Percentiles rank a stretch among this genome's conserved stretches.
phyloP scores from a whole-genome alignment of 208 protist genomes.

The Trypanosoma caninum region DNA sequence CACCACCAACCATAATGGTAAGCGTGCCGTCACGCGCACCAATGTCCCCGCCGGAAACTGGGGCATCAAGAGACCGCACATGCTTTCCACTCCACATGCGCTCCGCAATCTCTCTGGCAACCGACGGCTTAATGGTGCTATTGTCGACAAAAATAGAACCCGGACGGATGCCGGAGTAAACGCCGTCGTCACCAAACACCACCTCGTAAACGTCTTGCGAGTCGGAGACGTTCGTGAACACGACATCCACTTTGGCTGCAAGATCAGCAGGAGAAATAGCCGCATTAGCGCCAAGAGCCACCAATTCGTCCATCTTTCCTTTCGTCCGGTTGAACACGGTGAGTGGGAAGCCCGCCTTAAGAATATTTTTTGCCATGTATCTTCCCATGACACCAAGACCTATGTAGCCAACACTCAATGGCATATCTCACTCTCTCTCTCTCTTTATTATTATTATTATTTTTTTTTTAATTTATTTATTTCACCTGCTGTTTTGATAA shows the following conservation, averaged over 20 bases:
- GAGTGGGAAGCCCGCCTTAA: conserved; percentile 85
- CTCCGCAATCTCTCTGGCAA: conserved; percentile 81
- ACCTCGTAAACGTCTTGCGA: conserved; percentile 84
- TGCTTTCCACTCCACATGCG: conserved; percentile 72
- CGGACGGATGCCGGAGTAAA: conserved; percentile 65
- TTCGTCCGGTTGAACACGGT: conserved; percentile 88
- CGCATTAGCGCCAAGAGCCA: conserved; percentile 60
- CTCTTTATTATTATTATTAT: background rate
- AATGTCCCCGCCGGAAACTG: conserved; percentile 94
- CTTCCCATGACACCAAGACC: conserved; percentile 93
- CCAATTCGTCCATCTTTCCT: conserved; percentile 75
- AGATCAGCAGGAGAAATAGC: conserved; percentile 77
- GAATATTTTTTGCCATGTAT: conserved; percentile 88
- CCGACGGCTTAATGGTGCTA: conserved; percentile 94
- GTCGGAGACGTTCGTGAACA: conserved; percentile 93
- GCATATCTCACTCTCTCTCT: conserved; percentile 5
- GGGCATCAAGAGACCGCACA: conserved; percentile 89
- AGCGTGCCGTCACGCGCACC: conserved; percentile 92
- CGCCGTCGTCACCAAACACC: conserved; percentile 80
- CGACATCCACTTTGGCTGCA: conserved; percentile 75
- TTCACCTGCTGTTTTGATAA: background rate
- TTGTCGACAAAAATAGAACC: conserved; percentile 92
- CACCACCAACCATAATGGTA: conserved; percentile 95
- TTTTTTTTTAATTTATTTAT: background rate
- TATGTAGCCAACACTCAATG: conserved; percentile 87